Conservation (phyloP, 306 rosid genomes). For the Hippophae rhamnoides region DNA sequence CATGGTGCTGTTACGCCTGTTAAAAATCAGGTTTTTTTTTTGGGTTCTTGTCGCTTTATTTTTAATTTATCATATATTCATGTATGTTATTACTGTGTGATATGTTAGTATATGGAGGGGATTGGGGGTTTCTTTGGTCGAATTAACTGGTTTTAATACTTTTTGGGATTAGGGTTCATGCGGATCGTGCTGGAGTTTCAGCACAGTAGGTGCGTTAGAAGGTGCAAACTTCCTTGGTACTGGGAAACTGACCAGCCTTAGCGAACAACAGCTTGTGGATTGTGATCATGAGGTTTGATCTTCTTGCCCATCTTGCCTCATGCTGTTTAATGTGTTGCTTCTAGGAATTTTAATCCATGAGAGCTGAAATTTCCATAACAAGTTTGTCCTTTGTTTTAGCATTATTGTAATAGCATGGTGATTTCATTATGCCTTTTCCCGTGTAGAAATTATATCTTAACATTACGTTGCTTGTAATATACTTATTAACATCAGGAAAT, state of each 20-base stretch:
- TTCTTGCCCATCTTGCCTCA: not conserved
- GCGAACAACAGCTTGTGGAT: constrained; percentile 96
- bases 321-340: not conserved
- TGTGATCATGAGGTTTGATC: constrained; percentile 84
- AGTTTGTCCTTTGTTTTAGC: too few species aligned
- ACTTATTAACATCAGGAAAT: too few species aligned
- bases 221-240: constrained; percentile 86
- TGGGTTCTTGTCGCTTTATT: not conserved
- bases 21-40: constrained; percentile 60
- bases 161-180: constrained; percentile 64
- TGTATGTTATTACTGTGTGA: not conserved
- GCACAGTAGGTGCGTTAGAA: constrained; percentile 89
- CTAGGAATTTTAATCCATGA: not conserved
- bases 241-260: constrained; percentile 77
- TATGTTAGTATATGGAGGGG: not conserved
- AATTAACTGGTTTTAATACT: not conserved
- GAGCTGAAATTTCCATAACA: too few species aligned
- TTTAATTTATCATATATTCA: not conserved
- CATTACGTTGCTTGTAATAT: too few species aligned
- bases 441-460: too few species aligned
- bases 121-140: not conserved
- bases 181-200: constrained; percentile 99
- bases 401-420: too few species aligned
- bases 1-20: constrained; percentile 66
- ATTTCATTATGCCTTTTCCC: too few species aligned